Conservation (phyloP, 768 basidiomycete species). For the Paxillus rubicundulus region DNA sequence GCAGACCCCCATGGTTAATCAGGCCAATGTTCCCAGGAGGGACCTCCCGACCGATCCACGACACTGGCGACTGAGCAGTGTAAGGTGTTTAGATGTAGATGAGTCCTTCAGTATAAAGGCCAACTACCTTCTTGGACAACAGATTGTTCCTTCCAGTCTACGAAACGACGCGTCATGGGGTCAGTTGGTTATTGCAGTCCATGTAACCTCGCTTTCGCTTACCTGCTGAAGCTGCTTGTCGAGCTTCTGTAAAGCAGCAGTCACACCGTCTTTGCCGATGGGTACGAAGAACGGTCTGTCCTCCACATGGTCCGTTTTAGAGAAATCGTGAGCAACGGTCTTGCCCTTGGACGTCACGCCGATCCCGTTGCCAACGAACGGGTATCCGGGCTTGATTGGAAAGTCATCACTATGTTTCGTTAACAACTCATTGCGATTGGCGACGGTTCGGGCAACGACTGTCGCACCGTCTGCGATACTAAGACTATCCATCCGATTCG, state of each 20-base stretch:
- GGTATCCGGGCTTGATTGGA: constrained; percentile 19
- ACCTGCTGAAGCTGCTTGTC: constrained; percentile 55
- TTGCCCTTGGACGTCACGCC: constrained; percentile 11
- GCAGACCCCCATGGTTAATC: constrained; percentile 79
- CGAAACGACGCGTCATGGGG: not conserved
- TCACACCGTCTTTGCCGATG: constrained; percentile 65
- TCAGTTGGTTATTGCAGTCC: constrained; percentile 1
- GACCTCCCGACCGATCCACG: constrained; percentile 72
- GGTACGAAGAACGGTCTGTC: constrained; percentile 70
- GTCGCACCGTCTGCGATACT: constrained; percentile 45
- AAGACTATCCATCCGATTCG: constrained; percentile 33
- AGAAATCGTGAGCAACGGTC: constrained; percentile 37
- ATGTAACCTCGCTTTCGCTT: constrained; percentile 30
- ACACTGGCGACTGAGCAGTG: constrained; percentile 46
- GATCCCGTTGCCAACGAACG: constrained; percentile 5
- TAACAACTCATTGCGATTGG: constrained; percentile 24
- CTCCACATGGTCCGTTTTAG: constrained; percentile 50
- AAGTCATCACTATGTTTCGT: constrained; percentile 18
- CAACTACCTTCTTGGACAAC: constrained; percentile 58
- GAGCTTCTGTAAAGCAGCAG: constrained; percentile 67
- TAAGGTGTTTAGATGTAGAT: not conserved
- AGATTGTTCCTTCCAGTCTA: constrained; percentile 58
- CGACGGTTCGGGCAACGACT: constrained; percentile 40
- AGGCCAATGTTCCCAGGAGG: constrained; percentile 70
- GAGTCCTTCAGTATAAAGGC: not conserved